Evolutionary conservation across 768 basidiomycete genomes (phyloP).

Genomic region (Termitomyces sp.): DNA sequence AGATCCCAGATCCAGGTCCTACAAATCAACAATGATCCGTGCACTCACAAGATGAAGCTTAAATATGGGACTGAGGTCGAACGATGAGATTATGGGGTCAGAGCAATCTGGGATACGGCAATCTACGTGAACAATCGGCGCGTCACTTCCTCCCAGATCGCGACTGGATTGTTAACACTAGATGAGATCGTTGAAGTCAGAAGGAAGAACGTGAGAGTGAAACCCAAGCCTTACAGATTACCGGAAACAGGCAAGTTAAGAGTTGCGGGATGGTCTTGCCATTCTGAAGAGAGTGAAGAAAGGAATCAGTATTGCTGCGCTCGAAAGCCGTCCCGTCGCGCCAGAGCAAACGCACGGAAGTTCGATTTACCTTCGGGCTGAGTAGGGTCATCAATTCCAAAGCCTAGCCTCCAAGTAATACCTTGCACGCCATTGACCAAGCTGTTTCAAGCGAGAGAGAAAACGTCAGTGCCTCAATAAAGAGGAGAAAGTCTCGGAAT

Average conservation of each 20-base stretch:
- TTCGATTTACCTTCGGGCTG: conserved; percentile 49
- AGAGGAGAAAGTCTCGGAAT: conserved; percentile 12
- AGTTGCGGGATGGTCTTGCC: conserved; percentile 55
- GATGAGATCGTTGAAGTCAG: conserved; percentile 18
- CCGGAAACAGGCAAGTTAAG: conserved; percentile 48
- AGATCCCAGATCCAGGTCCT: conserved; percentile 6
- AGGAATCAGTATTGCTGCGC: background rate
- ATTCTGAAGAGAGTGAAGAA: conserved; percentile 34
- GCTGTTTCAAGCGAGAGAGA: conserved; percentile 23
- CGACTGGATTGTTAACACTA: conserved; percentile 54
- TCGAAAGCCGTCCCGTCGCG: background rate
- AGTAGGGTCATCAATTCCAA: conserved; percentile 47
- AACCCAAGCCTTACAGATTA: conserved; percentile 39
- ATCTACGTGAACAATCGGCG: conserved; percentile 18
- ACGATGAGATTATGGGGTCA: background rate
- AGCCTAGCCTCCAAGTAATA: conserved; percentile 62
- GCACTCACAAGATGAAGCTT: conserved; percentile 2
- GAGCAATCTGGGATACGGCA: conserved; percentile 4
- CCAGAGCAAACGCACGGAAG: background rate
- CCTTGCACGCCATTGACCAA: conserved; percentile 56
- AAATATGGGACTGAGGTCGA: background rate
- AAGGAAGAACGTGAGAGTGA: background rate
- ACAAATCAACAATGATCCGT: conserved; percentile 9
- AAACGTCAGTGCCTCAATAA: conserved; percentile 4
- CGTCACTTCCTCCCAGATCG: conserved; percentile 51